Evolutionary conservation across 352 stramenopile species (phyloP).

Genomic region (Globisporangium sylvaticum): DNA sequence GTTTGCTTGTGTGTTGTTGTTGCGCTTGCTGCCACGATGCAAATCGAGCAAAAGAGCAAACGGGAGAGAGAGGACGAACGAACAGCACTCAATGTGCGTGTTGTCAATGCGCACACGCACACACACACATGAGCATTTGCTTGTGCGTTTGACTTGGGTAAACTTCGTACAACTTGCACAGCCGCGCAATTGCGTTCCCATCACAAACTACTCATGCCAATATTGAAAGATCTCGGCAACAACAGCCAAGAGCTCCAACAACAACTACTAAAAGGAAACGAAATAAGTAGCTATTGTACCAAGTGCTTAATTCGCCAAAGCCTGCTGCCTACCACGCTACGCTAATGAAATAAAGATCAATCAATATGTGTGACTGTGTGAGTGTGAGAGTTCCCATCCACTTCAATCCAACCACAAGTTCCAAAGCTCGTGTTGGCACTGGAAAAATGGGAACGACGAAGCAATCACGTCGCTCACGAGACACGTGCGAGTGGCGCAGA

Average conservation of each 20-base stretch:
- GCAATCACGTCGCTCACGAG: slow-evolving; percentile 3
- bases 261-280: neutral
- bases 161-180: no score
- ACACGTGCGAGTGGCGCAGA: slow-evolving; percentile 11
- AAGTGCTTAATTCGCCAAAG: slow-evolving; percentile 2
- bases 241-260: neutral
- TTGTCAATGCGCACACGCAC: no score
- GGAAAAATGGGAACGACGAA: neutral
- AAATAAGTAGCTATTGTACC: slow-evolving; percentile 10
- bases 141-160: no score
- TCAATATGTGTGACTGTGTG: neutral
- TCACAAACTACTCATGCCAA: neutral
- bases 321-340: slow-evolving; percentile 7
- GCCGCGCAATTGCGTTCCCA: no score
- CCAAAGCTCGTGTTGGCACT: neutral
- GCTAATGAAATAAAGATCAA: slow-evolving; percentile 7
- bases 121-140: no score
- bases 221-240: neutral
- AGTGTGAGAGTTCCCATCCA: neutral
- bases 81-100: no score
- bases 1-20: no score
- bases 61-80: no score
- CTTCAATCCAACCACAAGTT: neutral
- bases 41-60: no score
- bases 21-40: no score